Base-by-base conservation (phyloP, 768 basidiomycete species). In the Tricholoma hemisulphureum region DNA sequence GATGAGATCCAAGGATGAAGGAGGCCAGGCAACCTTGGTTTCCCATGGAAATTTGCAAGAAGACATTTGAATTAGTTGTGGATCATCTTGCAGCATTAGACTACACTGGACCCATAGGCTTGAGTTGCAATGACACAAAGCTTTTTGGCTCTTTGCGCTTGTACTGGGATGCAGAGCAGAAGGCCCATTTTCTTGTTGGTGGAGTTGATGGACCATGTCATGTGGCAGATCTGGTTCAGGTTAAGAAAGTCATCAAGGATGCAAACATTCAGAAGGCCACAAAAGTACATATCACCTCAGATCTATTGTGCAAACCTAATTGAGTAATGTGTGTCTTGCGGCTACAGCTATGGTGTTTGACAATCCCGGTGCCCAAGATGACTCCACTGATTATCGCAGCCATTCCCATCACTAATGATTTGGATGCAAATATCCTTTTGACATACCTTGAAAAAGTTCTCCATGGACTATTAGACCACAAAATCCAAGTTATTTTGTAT, bases 371-470 rank as follows among this genome's bases (percentile, higher is more conserved):
- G 0, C 71, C 75, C 0, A 65, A 67, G 2, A 58, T 75, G 0
- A 57, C 73, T 0, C 68, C 77, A 0, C 55, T 77, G 11, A 60
- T 76, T 11, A 41, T 75, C 6, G 71, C 73, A 2, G 70, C 67
- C 0, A 55, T 65, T 1, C 58, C 73, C 0, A 72, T 75, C 23
- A 7, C 60, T 0, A 53, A 68, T 1, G 50, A 34, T 9, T 51
- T 67, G 18, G 51, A 56, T 8, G 67, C 69, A 0, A 35, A 55
- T 1, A 26, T 57, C 3, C 61, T 75, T 0, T 29, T 63, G 3
- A 48, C 2, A 2, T 54, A 61, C 31, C 56, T 60, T 9, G 1
- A 49, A 11, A 10, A 48, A 10, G 55, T 77, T n/a, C 28, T 77
- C 0, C 14, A 54, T 28, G 68, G 69, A 0, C 69, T 76, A 2